phyloP scores from a whole-genome alignment of 495 filamentous ascomycete species.

The Daldinia concentrica region DNA sequence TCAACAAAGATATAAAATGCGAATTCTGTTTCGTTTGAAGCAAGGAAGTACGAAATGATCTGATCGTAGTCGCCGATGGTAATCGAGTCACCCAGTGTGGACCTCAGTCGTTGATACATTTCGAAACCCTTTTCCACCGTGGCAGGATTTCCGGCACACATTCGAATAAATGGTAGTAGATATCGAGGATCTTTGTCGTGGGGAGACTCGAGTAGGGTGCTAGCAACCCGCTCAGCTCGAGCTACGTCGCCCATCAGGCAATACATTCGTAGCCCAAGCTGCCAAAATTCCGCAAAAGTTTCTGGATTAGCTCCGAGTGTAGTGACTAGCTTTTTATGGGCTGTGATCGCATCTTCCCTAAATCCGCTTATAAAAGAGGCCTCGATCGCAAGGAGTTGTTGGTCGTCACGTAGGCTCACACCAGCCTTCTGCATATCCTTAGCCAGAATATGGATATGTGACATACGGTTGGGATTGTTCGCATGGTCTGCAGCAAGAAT shows the following conservation, averaged over 20 bases:
- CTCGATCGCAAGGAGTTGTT: conserved; percentile 72
- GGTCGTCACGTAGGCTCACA: conserved; percentile 60
- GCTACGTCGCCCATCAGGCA: conserved; percentile 66
- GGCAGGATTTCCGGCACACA: conserved; percentile 49
- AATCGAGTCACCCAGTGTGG: conserved; percentile 67
- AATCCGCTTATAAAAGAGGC: conserved; percentile 69
- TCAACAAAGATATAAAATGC: conserved; percentile 81
- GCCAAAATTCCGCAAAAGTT: conserved; percentile 66
- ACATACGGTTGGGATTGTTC: conserved; percentile 62
- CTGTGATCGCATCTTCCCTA: conserved; percentile 65
- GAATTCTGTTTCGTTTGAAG: conserved; percentile 65
- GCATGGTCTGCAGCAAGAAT: conserved; percentile 51
- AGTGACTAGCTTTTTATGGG: conserved; percentile 68
- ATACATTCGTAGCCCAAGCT: conserved; percentile 75
- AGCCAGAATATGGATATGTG: conserved; percentile 66
- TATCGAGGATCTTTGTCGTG: conserved; percentile 63
- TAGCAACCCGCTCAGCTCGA: conserved; percentile 69
- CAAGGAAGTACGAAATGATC: conserved; percentile 70
- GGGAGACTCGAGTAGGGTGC: conserved; percentile 64
- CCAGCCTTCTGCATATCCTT: conserved; percentile 69
- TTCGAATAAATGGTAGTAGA: conserved; percentile 71
- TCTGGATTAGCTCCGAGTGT: conserved; percentile 63
- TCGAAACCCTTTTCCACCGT: conserved; percentile 68
- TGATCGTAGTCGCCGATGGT: conserved; percentile 79
- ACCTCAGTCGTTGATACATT: conserved; percentile 69